phyloP scores from a whole-genome alignment of 805 yeast species.

The Pichia thaimueangensis region DNA sequence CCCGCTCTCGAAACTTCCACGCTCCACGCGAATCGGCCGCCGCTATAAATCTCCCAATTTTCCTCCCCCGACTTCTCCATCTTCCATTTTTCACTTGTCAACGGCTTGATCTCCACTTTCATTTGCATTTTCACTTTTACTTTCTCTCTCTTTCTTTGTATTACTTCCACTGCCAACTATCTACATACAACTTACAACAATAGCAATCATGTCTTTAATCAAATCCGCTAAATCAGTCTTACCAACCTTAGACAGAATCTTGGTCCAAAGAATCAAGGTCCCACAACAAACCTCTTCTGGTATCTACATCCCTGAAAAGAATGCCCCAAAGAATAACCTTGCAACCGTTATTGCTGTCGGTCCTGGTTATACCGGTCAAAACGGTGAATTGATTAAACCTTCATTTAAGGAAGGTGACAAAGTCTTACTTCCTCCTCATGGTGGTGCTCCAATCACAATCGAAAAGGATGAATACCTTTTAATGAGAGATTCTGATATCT shows the following conservation, averaged over 20 bases:
- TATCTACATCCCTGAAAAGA: slow-evolving; percentile 90
- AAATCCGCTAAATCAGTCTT: slow-evolving; percentile 82
- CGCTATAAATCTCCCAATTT: no score
- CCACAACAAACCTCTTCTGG: slow-evolving; percentile 89
- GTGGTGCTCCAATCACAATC: slow-evolving; percentile 85
- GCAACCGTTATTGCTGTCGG: slow-evolving; percentile 93
- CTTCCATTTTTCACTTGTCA: background rate
- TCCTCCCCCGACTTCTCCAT: no score
- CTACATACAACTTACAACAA: background rate
- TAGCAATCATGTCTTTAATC: slow-evolving; percentile 32
- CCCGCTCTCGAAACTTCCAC: no score
- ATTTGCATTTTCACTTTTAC: background rate
- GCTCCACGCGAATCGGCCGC: no score
- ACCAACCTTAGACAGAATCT: slow-evolving; percentile 92
- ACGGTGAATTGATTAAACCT: slow-evolving; percentile 68
- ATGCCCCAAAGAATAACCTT: slow-evolving; percentile 88
- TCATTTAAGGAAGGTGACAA: slow-evolving; percentile 86
- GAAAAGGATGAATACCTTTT: slow-evolving; percentile 50
- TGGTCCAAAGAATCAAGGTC: slow-evolving; percentile 91
- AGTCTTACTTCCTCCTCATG: slow-evolving; percentile 90
- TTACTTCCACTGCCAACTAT: background rate
- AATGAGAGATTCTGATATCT: slow-evolving; percentile 90
- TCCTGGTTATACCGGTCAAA: slow-evolving; percentile 76
- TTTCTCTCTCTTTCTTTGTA: background rate
- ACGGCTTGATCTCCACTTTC: background rate